Percentiles rank a stretch among this genome's conserved stretches.
Conservation (phyloP, 768 basidiomycete genomes). For the Chiua virens region DNA sequence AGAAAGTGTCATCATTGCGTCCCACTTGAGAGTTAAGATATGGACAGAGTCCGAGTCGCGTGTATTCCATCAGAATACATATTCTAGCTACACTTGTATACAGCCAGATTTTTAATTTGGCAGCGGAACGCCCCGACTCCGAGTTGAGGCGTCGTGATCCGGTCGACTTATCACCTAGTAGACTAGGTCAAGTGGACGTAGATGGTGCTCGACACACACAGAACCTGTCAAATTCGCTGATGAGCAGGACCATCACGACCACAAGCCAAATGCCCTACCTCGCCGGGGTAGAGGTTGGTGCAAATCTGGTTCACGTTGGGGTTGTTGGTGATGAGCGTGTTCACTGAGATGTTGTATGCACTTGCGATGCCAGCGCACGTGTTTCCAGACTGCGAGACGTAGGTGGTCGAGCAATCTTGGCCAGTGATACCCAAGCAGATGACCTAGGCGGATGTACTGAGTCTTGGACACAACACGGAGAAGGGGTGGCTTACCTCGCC, state of each 20-base stretch:
- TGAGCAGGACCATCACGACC: neutral
- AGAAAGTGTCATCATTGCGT: no score
- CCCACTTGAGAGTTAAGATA: no score
- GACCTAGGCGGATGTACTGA: neutral
- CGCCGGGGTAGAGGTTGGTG: constrained; percentile 56
- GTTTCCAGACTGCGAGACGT: constrained; percentile 49
- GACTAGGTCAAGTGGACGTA: constrained; percentile 22
- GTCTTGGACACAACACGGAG: no score
- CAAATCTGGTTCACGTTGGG: constrained; percentile 56
- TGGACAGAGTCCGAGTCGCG: no score
- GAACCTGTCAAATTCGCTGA: constrained; percentile 14
- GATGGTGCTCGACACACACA: constrained; percentile 25
- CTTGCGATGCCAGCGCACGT: constrained; percentile 47
- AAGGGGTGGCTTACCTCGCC: constrained; percentile 40
- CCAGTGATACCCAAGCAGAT: constrained; percentile 59
- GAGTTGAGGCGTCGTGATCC: no score
- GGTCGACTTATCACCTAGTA: no score
- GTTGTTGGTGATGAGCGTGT: constrained; percentile 58
- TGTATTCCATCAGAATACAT: no score
- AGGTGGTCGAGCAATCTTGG: constrained; percentile 56
- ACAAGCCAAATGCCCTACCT: constrained; percentile 39
- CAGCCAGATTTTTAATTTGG: no score
- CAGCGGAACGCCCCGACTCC: no score
- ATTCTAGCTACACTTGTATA: no score
- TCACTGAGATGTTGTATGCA: constrained; percentile 42